Evolutionary conservation across 2,329 filamentous ascomycete genomes (phyloP).

Genomic region (Hortaea sp.): DNA sequence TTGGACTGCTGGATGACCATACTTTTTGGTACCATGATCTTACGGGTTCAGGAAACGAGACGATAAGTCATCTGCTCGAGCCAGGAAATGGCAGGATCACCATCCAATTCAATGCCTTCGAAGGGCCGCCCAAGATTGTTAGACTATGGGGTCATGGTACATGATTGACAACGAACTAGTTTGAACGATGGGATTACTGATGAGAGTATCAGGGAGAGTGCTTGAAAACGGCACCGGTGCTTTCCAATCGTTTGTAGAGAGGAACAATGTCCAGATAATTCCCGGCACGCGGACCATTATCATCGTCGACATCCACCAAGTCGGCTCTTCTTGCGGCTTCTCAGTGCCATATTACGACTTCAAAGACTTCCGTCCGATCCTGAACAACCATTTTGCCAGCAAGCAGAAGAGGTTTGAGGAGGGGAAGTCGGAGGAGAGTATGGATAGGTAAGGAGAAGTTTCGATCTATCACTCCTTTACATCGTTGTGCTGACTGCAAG

Average conservation of each 20-base stretch:
- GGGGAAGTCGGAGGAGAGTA: conserved; percentile 30
- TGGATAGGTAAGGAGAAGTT: conserved; percentile 25
- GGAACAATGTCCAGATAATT: conserved; percentile 26
- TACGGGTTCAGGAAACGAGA: conserved; percentile 34
- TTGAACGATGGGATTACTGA: not conserved
- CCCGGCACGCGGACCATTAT: conserved; percentile 32
- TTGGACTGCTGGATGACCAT: conserved; percentile 29
- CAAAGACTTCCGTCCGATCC: conserved; percentile 27
- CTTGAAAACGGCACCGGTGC: conserved; percentile 28
- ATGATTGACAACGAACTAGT: not conserved
- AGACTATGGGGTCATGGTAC: conserved; percentile 32
- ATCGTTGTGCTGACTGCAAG: not conserved
- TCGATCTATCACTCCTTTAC: not conserved
- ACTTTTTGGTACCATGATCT: conserved; percentile 39
- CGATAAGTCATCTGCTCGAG: conserved; percentile 34
- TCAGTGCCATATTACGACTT: conserved; percentile 36
- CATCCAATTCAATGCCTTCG: conserved; percentile 32
- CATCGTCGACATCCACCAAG: conserved; percentile 34
- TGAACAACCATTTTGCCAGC: conserved; percentile 34
- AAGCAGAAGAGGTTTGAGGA: conserved; percentile 25
- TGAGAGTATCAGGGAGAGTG: conserved; percentile 11
- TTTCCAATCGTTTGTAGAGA: conserved; percentile 25
- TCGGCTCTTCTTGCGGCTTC: conserved; percentile 34
- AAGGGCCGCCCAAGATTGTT: conserved; percentile 33
- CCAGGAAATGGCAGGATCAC: conserved; percentile 32